These are phyloP conservation scores for Sporothrix pseudoabietina DNA, from an alignment of 2,329 filamentous ascomycete genomes.

Conservation along the genomic window DNA sequence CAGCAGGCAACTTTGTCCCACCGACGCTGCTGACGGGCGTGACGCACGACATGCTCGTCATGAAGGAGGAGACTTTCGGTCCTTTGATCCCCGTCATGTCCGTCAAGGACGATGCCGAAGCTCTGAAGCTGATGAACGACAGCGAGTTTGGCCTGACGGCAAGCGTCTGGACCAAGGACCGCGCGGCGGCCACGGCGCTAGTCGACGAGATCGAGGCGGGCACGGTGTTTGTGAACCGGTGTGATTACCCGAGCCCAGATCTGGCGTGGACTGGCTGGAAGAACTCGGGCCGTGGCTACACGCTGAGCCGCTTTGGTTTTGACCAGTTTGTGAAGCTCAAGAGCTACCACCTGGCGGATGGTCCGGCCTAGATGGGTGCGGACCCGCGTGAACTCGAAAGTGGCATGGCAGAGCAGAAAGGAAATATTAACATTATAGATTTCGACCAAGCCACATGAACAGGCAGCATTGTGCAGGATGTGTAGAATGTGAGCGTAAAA, in stretches of 20 bases:
- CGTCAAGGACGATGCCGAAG: slow-evolving; percentile 78
- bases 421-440: background rate
- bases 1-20: slow-evolving; percentile 84
- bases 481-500: background rate
- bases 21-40: slow-evolving; percentile 81
- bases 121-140: slow-evolving; percentile 86
- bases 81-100: slow-evolving; percentile 90
- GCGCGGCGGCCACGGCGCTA: slow-evolving; percentile 71
- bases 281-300: slow-evolving; percentile 90
- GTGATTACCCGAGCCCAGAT: slow-evolving; percentile 88
- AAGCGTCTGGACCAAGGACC: slow-evolving; percentile 96
- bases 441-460: background rate
- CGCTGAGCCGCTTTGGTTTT: slow-evolving; percentile 85
- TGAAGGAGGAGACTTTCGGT: slow-evolving; percentile 94
- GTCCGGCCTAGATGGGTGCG: slow-evolving; percentile 45
- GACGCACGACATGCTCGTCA: slow-evolving; percentile 80
- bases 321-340: slow-evolving; percentile 96
- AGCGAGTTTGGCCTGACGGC: slow-evolving; percentile 92
- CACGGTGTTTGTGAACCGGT: slow-evolving; percentile 94
- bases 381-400: too few relatives aligned
- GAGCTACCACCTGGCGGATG: slow-evolving; percentile 90
- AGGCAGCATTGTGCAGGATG: too few relatives aligned
- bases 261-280: slow-evolving; percentile 98
- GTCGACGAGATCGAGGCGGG: slow-evolving; percentile 84
- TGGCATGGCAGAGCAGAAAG: background rate